phyloP scores from a whole-genome alignment of 257 asterid species.

The Nicotiana otophora region DNA sequence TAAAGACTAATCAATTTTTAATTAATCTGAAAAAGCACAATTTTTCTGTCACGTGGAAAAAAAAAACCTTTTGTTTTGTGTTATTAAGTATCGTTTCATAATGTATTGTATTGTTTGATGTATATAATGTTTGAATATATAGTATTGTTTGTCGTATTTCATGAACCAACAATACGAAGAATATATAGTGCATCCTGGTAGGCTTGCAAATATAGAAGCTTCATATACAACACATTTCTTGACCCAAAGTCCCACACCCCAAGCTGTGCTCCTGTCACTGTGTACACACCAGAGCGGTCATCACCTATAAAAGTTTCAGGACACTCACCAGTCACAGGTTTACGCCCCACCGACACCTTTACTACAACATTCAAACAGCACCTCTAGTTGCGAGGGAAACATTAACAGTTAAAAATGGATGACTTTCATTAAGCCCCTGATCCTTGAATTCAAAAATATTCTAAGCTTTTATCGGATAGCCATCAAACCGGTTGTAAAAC shows the following conservation, averaged over 20 bases:
- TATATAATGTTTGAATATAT: too few relatives aligned
- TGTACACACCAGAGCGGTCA: conserved; percentile 44
- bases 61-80: too few relatives aligned
- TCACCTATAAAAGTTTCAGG: conserved; percentile 58
- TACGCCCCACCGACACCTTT: conserved; percentile 79
- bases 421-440: not conserved
- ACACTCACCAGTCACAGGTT: conserved; percentile 77
- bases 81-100: too few relatives aligned
- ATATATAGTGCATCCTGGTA: conserved; percentile 75
- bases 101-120: too few relatives aligned
- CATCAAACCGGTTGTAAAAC: not conserved
- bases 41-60: too few relatives aligned
- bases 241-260: conserved; percentile 91
- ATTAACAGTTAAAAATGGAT: not conserved
- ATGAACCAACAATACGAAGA: too few relatives aligned
- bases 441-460: not conserved
- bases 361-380: not conserved
- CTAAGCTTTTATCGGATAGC: not conserved
- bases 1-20: too few relatives aligned
- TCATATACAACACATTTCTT: conserved; percentile 67
- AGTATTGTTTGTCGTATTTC: too few relatives aligned
- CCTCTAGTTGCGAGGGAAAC: not conserved
- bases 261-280: conserved; percentile 81
- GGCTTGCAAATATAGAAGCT: conserved; percentile 52
- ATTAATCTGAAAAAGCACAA: too few relatives aligned